These are phyloP conservation scores for Fusarium tupiense DNA, from an alignment of 2,329 filamentous ascomycete genomes.

Conservation along the genomic window DNA sequence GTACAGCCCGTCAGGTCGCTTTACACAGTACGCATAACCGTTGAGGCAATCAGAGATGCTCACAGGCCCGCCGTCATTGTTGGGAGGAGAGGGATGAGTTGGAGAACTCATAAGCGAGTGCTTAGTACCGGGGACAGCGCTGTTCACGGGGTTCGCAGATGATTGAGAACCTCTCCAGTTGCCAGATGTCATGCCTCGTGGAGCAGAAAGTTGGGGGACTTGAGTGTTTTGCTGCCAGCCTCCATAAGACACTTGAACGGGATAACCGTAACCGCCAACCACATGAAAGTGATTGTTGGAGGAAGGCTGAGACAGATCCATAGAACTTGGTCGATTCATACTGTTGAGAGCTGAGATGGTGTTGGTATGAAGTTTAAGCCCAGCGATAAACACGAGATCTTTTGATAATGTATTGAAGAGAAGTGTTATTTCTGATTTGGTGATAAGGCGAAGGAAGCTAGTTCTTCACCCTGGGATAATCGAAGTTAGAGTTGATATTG, in stretches of 20 bases:
- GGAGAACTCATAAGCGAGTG: conserved; percentile 21
- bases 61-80: conserved; percentile 7
- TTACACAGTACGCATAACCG: conserved; percentile 32
- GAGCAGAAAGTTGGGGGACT: conserved; percentile 21
- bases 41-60: conserved; percentile 33
- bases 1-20: conserved; percentile 25
- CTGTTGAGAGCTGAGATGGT: background rate
- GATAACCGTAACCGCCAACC: background rate
- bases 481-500: background rate
- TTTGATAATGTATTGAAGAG: background rate
- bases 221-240: conserved; percentile 20
- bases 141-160: conserved; percentile 1
- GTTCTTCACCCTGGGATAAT: background rate
- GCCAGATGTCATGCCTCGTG: conserved; percentile 31
- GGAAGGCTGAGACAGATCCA: conserved; percentile 7
- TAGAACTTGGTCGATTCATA: background rate
- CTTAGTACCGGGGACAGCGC: conserved; percentile 4
- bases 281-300: conserved; percentile 6
- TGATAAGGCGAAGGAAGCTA: background rate
- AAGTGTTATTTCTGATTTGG: background rate
- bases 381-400: background rate
- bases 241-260: conserved; percentile 10
- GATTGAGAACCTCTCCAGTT: conserved; percentile 36
- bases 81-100: background rate
- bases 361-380: background rate